Percentiles rank a stretch among this genome's conserved stretches.
phyloP scores from a whole-genome alignment of 495 filamentous ascomycete genomes.

The Aspergillus saccharolyticus region DNA sequence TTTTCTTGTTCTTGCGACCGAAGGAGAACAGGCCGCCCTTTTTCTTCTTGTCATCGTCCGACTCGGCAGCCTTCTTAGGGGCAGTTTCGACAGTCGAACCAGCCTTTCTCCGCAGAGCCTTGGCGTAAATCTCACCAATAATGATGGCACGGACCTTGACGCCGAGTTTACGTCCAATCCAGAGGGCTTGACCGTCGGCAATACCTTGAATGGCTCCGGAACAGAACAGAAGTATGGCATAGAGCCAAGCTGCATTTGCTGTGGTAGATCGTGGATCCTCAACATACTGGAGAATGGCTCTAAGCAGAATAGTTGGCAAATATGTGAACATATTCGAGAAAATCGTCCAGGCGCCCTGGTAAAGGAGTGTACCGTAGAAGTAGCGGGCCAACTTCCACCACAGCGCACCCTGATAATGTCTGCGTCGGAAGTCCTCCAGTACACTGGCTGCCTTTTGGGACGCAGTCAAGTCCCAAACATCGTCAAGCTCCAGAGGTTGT shows the following conservation, averaged over 20 bases:
- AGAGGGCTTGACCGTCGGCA: slow-evolving; percentile 82
- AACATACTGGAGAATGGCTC: slow-evolving; percentile 87
- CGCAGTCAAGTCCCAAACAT: slow-evolving; percentile 88
- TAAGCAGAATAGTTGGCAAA: slow-evolving; percentile 83
- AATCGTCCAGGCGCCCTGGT: slow-evolving; percentile 75
- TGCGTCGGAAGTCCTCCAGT: slow-evolving; percentile 74
- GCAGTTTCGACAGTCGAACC: slow-evolving; percentile 61
- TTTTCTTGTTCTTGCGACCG: slow-evolving; percentile 55
- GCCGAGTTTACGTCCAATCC: slow-evolving; percentile 88
- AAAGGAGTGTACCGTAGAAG: slow-evolving; percentile 70
- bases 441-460: slow-evolving; percentile 81
- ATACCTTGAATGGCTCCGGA: slow-evolving; percentile 73
- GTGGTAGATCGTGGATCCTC: slow-evolving; percentile 76
- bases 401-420: slow-evolving; percentile 77
- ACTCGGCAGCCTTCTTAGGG: slow-evolving; percentile 38
- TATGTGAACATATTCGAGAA: slow-evolving; percentile 79
- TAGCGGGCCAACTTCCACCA: slow-evolving; percentile 77
- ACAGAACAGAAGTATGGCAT: slow-evolving; percentile 82
- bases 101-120: slow-evolving; percentile 88
- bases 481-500: slow-evolving; percentile 71
- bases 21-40: slow-evolving; percentile 48
- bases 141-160: slow-evolving; percentile 91
- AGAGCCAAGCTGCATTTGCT: slow-evolving; percentile 90
- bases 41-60: slow-evolving; percentile 37
- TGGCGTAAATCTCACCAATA: slow-evolving; percentile 96